Conservation (phyloP, 2,329 filamentous ascomycete genomes). For the Epichloe amarillans region DNA sequence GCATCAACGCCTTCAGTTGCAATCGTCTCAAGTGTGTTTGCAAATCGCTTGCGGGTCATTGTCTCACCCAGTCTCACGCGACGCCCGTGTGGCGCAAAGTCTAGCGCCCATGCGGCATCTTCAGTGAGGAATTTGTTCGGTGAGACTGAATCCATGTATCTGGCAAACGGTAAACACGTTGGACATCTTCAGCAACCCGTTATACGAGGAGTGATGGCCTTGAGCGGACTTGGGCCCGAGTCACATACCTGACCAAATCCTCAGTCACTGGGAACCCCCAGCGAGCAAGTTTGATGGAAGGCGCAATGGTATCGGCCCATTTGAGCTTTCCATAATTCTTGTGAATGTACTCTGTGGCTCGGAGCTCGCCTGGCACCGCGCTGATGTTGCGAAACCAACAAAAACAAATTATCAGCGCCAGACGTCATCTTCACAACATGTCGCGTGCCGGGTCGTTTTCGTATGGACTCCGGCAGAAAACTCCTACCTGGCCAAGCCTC, state of each 20-base stretch:
- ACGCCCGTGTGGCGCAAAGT: slow-evolving; percentile 68
- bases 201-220: not conserved
- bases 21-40: slow-evolving; percentile 58
- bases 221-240: not conserved
- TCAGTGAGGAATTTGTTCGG: slow-evolving; percentile 49
- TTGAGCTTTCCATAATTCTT: slow-evolving; percentile 48
- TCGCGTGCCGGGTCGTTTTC: too few species aligned
- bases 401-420: not conserved
- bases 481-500: slow-evolving; percentile 57
- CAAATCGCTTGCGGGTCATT: slow-evolving; percentile 63
- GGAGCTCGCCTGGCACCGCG: slow-evolving; percentile 56
- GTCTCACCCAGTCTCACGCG: slow-evolving; percentile 54
- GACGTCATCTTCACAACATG: not conserved
- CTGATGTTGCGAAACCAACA: slow-evolving; percentile 15
- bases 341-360: slow-evolving; percentile 64
- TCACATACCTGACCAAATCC: slow-evolving; percentile 43
- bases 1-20: slow-evolving; percentile 50
- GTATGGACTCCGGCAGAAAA: too few species aligned
- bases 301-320: slow-evolving; percentile 55
- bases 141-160: slow-evolving; percentile 45
- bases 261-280: slow-evolving; percentile 57
- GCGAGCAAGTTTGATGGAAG: slow-evolving; percentile 59
- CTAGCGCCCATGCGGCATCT: slow-evolving; percentile 64
- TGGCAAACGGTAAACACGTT: not conserved
- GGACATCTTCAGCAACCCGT: not conserved